Evolutionary conservation across 2,329 filamentous ascomycete species (phyloP).

Genomic region (Aureobasidium musti): DNA sequence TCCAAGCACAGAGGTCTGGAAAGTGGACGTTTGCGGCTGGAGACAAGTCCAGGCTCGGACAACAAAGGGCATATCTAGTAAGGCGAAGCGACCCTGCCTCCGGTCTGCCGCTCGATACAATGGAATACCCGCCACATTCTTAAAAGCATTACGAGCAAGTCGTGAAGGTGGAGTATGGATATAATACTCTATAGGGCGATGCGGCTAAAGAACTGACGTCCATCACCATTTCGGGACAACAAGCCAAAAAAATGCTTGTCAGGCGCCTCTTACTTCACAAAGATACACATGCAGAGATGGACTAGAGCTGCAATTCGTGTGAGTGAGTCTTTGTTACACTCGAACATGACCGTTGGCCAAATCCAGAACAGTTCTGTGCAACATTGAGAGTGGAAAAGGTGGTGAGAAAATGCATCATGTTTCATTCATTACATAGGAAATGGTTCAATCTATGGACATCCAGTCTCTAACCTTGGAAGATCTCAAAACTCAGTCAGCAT

Average conservation of each 20-base stretch:
- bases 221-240: not conserved
- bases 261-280: not conserved
- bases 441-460: not conserved
- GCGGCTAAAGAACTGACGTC: not conserved
- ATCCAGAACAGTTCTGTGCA: not conserved
- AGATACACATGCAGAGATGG: not conserved
- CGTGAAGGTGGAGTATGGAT: conserved; percentile 7
- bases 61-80: conserved; percentile 15
- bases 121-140: conserved; percentile 6
- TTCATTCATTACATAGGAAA: conserved; percentile 10
- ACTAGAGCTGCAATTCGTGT: not conserved
- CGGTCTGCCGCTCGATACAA: not conserved
- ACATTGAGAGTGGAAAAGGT: rapidly evolving
- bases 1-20: not conserved
- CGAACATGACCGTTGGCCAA: not conserved
- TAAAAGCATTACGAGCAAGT: not conserved
- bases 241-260: not conserved
- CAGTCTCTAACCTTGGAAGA: not conserved
- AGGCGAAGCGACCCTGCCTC: not conserved
- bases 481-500: not conserved
- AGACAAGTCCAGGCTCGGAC: not conserved
- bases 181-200: not conserved
- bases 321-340: not conserved
- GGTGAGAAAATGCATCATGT: not conserved
- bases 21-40: conserved; percentile 17